phyloP scores from a whole-genome alignment of 2,329 filamentous ascomycete genomes.

The Xylariaceae sp. region DNA sequence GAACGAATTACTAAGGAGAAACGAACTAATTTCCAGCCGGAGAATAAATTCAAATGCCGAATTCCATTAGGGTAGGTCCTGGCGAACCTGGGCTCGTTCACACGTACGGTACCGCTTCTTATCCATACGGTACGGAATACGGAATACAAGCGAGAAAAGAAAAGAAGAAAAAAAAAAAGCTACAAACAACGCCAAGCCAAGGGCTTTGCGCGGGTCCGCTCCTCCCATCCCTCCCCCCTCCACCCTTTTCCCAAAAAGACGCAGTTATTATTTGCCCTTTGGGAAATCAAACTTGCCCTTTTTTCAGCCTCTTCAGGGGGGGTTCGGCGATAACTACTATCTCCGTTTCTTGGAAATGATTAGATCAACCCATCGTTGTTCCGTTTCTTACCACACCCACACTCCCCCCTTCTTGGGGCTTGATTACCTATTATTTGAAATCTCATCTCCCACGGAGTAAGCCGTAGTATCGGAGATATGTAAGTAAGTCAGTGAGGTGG shows the following conservation, averaged over 20 bases:
- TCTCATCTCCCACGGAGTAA: background rate
- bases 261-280: too few relatives aligned
- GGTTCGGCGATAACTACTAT: background rate
- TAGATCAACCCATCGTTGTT: background rate
- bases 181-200: background rate
- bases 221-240: too few relatives aligned
- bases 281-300: background rate
- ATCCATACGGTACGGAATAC: background rate
- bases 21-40: background rate
- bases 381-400: background rate
- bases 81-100: background rate
- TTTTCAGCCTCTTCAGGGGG: background rate
- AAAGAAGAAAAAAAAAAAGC: background rate
- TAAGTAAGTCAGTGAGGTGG: background rate
- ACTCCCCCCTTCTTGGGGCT: background rate
- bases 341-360: background rate
- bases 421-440: background rate
- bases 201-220: background rate
- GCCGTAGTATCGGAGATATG: background rate
- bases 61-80: background rate
- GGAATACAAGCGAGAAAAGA: background rate
- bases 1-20: background rate
- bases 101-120: background rate
- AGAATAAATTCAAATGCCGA: background rate
- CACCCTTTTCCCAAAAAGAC: too few relatives aligned